Evolutionary conservation across 805 yeast species (phyloP), one percentile per base, ranked within the genome.

Genomic region (Metschnikowia similis): DNA sequence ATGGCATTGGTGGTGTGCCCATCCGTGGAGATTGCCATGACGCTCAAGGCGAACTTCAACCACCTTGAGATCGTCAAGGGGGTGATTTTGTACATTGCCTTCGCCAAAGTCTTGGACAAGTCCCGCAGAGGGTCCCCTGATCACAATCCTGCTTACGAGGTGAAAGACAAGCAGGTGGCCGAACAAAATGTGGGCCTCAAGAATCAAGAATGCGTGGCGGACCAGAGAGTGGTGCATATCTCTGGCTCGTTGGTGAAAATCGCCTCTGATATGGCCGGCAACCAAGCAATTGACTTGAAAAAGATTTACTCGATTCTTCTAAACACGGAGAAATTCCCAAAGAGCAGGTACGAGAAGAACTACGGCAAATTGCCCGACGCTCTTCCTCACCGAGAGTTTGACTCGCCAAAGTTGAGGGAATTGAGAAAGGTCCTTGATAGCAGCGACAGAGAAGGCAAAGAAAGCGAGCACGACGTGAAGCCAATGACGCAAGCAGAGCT

Each of bases 391-490:
- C 81, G 95, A 54, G 84, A 81, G 48, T 90, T 87, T 67, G 97
- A 90, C 66, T 87, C 96, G 0, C 92, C 97, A 4, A 87, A 83
- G 55, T 72, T 92, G 49, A 76, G 98, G 48, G 99, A 94, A 61
- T 76, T 90, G 50, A 78, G 98, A 50, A 91, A 92, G 65, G 52
- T 59, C 9, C 66, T 74, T 49, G 78, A 74, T 44, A 65, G 58
- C 49, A 66, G 61, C 48, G 77, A 71, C 48, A 51, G 38, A 35
- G 49, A 38, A 5, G 14, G 40, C n/a, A 39, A 52, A 27, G 54
- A 48, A 4, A 14, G 40, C n/a, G 55, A 43, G 14, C 31, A 14
- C 6, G 52, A 48, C 5, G 38, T 36, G 10, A 31, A 38, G 26
- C 41, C 29, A 2, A 73, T 87, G 49, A 91, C 83, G 2, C 79